Evolutionary conservation across 2,329 filamentous ascomycete genomes (phyloP).

Genomic region (Dactylellina drechsleri): DNA sequence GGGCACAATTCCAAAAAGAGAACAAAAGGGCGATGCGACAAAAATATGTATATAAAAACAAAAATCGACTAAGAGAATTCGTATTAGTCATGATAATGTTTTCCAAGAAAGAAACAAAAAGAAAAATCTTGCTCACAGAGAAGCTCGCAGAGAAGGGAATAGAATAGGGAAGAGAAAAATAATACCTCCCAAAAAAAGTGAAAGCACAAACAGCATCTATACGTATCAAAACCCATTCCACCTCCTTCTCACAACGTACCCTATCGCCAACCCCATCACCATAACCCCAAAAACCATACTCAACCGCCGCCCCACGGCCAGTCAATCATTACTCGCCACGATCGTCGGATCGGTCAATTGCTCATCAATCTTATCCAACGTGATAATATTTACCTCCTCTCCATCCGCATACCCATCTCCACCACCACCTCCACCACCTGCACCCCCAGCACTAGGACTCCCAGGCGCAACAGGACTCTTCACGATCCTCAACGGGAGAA

Average conservation of each 20-base stretch:
- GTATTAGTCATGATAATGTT: constrained; percentile 7
- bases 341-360: constrained; percentile 50
- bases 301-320: constrained; percentile 37
- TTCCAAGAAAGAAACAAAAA: constrained; percentile 2
- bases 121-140: constrained; percentile 2
- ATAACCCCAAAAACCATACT: constrained; percentile 25
- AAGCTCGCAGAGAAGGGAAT: background rate
- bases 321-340: constrained; percentile 43
- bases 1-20: constrained; percentile 9
- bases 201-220: constrained; percentile 3
- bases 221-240: constrained; percentile 30
- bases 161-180: constrained; percentile 12
- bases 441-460: constrained; percentile 7
- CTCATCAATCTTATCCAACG: constrained; percentile 52
- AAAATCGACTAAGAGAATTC: constrained; percentile 13
- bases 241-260: constrained; percentile 47
- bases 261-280: constrained; percentile 28
- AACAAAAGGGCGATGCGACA: background rate
- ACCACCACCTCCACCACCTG: constrained; percentile 23
- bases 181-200: constrained; percentile 12
- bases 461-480: constrained; percentile 27
- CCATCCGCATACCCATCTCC: constrained; percentile 30
- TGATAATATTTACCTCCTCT: constrained; percentile 52
- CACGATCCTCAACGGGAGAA: constrained; percentile 47
- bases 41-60: background rate